Evolutionary conservation across 2,329 filamentous ascomycete species (phyloP).

Genomic region (Hypoxylon sp.): DNA sequence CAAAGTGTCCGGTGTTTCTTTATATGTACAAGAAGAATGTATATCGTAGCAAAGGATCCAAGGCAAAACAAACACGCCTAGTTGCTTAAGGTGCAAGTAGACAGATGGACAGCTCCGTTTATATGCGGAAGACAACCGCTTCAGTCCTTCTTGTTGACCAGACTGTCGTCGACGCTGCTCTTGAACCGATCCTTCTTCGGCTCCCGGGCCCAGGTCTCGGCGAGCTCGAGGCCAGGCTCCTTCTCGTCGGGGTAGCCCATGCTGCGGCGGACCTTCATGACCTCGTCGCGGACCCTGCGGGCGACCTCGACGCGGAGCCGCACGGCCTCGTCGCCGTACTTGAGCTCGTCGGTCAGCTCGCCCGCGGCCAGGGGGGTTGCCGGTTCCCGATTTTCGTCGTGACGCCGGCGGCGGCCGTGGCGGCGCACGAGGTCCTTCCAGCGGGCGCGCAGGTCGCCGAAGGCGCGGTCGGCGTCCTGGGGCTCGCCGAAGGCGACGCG

Average conservation of each 20-base stretch:
- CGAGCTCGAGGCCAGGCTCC: conserved; percentile 68
- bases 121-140: not conserved
- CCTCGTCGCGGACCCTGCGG: conserved; percentile 76
- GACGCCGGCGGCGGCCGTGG: too few species aligned
- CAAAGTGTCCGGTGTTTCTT: too few species aligned
- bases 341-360: conserved; percentile 72
- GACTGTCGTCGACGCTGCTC: conserved; percentile 63
- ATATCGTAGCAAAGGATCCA: not conserved
- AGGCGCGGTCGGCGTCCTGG: conserved; percentile 75
- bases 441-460: conserved; percentile 76
- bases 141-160: conserved; percentile 50
- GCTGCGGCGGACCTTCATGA: conserved; percentile 76
- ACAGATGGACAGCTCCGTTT: not conserved
- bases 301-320: conserved; percentile 83
- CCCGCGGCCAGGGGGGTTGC: conserved; percentile 56
- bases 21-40: not conserved
- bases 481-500: conserved; percentile 80
- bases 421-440: conserved; percentile 74
- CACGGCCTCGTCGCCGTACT: conserved; percentile 76
- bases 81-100: too few species aligned
- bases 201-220: conserved; percentile 78
- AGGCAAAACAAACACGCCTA: too few species aligned
- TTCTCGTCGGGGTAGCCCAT: conserved; percentile 83
- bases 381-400: conserved; percentile 36
- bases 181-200: conserved; percentile 57